Percentiles rank a stretch among this genome's conserved stretches.
Conservation (phyloP, 257 asterid genomes). For the Lavandula angustifolia region DNA sequence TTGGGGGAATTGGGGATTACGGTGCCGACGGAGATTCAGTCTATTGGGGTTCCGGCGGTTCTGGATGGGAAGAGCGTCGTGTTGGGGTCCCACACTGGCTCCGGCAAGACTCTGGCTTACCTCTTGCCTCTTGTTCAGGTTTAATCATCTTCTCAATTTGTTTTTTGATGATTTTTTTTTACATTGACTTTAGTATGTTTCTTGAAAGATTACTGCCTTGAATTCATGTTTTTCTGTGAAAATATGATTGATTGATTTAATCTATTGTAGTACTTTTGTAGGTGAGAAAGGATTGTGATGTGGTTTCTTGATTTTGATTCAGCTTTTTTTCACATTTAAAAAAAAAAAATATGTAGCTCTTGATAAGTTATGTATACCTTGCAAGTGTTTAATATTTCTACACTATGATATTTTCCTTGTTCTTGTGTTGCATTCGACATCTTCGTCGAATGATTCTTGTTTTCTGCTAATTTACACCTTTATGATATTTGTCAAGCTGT, state of each 20-base stretch:
- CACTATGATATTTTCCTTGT: slow-evolving; percentile 3
- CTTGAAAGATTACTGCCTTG: background rate
- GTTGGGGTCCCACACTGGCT: slow-evolving; percentile 96
- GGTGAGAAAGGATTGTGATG: background rate
- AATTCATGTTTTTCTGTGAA: background rate
- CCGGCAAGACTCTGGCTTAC: slow-evolving; percentile 97
- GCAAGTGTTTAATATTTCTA: slow-evolving; percentile 11
- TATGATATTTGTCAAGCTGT: background rate
- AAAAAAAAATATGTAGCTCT: background rate
- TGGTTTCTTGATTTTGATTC: slow-evolving; percentile 6
- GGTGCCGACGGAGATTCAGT: slow-evolving; percentile 89
- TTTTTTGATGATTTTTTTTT: background rate
- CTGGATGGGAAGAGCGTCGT: slow-evolving; percentile 75
- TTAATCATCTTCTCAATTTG: slow-evolving; percentile 1
- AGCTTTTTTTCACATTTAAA: background rate
- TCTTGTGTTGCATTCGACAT: slow-evolving; percentile 16
- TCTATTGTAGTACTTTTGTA: slow-evolving; percentile 5
- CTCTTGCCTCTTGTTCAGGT: slow-evolving; percentile 96
- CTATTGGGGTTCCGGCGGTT: slow-evolving; percentile 85
- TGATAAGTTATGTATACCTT: slow-evolving; percentile 4
- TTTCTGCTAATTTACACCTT: slow-evolving; percentile 8
- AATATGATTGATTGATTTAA: background rate
- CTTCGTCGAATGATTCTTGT: background rate
- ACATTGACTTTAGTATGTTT: background rate
- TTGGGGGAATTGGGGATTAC: slow-evolving; percentile 83